Percentiles rank a stretch among this genome's conserved stretches.
Evolutionary conservation across 148 eudicot genomes (phyloP).

Genomic region (Rheum nobile): DNA sequence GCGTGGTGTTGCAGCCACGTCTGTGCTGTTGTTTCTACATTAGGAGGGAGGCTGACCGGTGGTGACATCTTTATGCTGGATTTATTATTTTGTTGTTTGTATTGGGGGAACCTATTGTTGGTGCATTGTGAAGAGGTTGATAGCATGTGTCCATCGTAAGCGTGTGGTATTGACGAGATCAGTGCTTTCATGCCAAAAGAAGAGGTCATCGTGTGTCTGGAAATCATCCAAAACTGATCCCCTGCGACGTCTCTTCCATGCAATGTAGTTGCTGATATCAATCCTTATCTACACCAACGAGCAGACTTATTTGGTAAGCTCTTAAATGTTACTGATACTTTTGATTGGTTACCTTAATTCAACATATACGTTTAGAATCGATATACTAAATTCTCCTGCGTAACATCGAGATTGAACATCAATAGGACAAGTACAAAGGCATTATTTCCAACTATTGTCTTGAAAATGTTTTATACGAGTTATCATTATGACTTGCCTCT

Average conservation of each 20-base stretch:
- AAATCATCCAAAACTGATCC: conserved; percentile 12
- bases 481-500: background rate
- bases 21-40: too few species aligned
- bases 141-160: background rate
- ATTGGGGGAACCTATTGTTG: background rate
- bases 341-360: background rate
- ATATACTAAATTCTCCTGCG: background rate
- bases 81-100: too few species aligned
- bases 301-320: conserved; percentile 47
- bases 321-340: background rate
- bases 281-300: conserved; percentile 33
- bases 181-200: conserved; percentile 28
- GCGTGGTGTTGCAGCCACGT: too few species aligned
- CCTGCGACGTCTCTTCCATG: conserved; percentile 15
- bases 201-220: conserved; percentile 15
- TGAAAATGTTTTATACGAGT: background rate
- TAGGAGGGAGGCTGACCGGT: too few species aligned
- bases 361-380: background rate
- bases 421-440: background rate
- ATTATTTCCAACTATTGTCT: too few species aligned
- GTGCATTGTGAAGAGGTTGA: background rate
- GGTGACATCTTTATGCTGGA: too few species aligned
- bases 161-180: conserved; percentile 12
- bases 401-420: background rate
- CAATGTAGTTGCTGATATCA: conserved; percentile 23